Evolutionary conservation across 202 grass and related monocot genomes (phyloP).

Genomic region (Miscanthus sacchariflorus): DNA sequence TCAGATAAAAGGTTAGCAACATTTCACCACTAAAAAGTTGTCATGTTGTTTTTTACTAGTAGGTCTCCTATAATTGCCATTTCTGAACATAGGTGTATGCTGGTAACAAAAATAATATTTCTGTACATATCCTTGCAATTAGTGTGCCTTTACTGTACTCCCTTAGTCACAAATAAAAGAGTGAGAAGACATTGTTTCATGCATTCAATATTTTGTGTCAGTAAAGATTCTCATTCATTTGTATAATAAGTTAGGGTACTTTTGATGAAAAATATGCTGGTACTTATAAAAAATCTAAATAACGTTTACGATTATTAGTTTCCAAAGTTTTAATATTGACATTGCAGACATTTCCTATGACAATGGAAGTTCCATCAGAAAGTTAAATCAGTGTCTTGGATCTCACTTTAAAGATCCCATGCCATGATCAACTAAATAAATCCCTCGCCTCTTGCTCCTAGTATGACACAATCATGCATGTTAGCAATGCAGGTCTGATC

Average conservation of each 20-base stretch:
- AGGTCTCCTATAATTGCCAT: conserved; percentile 11
- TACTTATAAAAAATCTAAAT: not conserved
- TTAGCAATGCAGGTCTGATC: conserved; percentile 25
- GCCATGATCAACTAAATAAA: conserved; percentile 29
- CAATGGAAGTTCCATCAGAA: not conserved
- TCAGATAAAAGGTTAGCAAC: conserved; percentile 32
- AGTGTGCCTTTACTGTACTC: not conserved
- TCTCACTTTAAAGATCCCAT: conserved; percentile 51
- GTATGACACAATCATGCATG: not conserved
- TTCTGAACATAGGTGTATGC: conserved; percentile 2
- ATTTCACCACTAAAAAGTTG: conserved; percentile 17
- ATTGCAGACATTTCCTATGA: not conserved
- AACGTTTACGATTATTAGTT: not conserved
- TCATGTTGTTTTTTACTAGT: not conserved
- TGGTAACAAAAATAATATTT: not conserved
- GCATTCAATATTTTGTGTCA: not conserved
- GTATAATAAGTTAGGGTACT: not conserved
- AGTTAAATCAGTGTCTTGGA: conserved; percentile 42
- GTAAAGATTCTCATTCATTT: not conserved
- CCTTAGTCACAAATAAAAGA: not conserved
- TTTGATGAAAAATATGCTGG: not conserved
- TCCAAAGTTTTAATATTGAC: not conserved
- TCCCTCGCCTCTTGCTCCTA: not conserved
- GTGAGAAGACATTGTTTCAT: not conserved
- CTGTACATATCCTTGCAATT: conserved; percentile 42